Evolutionary conservation across 2,329 filamentous ascomycete species (phyloP).

Genomic region (Cyclaneusma minus): DNA sequence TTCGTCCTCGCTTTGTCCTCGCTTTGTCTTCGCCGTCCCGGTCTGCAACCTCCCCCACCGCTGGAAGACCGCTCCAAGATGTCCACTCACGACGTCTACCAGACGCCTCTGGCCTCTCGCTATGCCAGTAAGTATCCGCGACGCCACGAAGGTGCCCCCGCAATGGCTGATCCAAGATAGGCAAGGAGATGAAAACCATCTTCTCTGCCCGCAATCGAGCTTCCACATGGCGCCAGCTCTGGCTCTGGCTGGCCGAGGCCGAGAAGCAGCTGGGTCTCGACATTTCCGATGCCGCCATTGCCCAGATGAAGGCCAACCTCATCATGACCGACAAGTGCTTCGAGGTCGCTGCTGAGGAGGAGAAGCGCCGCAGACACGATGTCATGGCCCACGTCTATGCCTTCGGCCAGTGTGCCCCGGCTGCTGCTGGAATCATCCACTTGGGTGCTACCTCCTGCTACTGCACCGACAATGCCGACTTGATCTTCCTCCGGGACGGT

Average conservation of each 20-base stretch:
- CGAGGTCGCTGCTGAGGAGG: conserved; percentile 57
- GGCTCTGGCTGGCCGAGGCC: conserved; percentile 68
- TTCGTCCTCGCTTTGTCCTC: too few relatives aligned
- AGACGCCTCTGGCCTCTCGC: conserved; percentile 54
- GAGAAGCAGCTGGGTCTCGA: conserved; percentile 68
- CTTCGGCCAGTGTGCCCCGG: conserved; percentile 58
- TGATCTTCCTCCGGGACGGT: conserved; percentile 62
- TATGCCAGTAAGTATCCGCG: conserved; percentile 42
- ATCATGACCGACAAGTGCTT: conserved; percentile 68
- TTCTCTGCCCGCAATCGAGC: conserved; percentile 65
- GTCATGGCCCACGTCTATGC: conserved; percentile 54
- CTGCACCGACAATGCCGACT: conserved; percentile 61
- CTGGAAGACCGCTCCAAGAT: conserved; percentile 8
- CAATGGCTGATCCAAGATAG: conserved; percentile 8
- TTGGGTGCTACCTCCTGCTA: conserved; percentile 40
- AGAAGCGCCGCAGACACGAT: conserved; percentile 55
- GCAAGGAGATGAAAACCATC: conserved; percentile 57
- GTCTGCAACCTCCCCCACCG: conserved; percentile 1
- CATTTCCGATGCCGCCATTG: conserved; percentile 60
- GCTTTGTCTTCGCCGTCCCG: conserved; percentile 1
- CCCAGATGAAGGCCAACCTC: conserved; percentile 60
- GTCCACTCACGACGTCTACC: conserved; percentile 33
- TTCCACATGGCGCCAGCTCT: conserved; percentile 71
- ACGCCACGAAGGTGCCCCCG: conserved; percentile 2
- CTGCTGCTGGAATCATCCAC: conserved; percentile 73